Base-by-base conservation (phyloP, 2,329 filamentous ascomycete species). In the Arthrocladium fulminans region DNA sequence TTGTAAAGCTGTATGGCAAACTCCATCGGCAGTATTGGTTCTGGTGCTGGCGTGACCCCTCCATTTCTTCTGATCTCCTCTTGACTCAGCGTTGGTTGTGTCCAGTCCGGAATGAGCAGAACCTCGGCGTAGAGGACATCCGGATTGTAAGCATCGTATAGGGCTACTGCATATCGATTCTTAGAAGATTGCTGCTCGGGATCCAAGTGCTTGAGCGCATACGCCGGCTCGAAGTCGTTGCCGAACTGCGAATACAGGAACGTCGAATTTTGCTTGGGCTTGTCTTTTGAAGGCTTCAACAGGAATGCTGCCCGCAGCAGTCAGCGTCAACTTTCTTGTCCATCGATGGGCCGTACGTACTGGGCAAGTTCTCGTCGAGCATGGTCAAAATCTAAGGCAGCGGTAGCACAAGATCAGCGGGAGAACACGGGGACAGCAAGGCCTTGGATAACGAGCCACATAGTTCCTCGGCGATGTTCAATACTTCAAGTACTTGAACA, bases 1-100 rank as follows among this genome's bases (percentile, higher is more conserved):
- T 95, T 92, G 73, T 96, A 97, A 2, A 98, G 80, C 59, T 90
- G 84, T 32, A 97, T 76, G n/a, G 76, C 75, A 64, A 97, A 95
- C 46, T 79, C 73, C 49, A 83, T 81, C 0, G 90, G 89, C 23
- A 87, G 77, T 27, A 86, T 74, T 8, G 89, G 84, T 51, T 84
- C 76, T 1, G 84, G 82, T 13, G 76, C 77, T 19, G 77, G 81
- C 2, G 76, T 71, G 1, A 80, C 69, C 13, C 83, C 84, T 52
- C 81, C 82, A 60, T 84, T 77, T 51, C 67, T 76, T 53, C 87
- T 80, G 49, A 89, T 77, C 62, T 94, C 85, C 47, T 92, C 87
- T 41, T 84, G 80, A 1, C 87, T 90, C 5, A 94, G 74, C 0
- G 81, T 81, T 0, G 88, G 86, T 50, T 90, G 86, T 20, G 84